Evolutionary conservation across 257 asterid genomes (phyloP).

Genomic region (Ehretia macrophylla): DNA sequence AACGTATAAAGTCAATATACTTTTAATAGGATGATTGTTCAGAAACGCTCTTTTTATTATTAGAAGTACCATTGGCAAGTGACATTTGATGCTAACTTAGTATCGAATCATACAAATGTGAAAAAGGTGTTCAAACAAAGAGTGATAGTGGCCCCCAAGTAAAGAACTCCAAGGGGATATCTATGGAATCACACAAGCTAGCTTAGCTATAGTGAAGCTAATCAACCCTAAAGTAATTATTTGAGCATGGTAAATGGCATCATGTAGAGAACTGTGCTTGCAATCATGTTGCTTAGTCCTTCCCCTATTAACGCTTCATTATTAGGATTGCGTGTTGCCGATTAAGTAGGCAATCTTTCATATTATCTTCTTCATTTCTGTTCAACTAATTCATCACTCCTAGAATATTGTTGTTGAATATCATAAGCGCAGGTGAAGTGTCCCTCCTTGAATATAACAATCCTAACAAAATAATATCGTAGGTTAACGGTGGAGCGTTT

Average conservation of each 20-base stretch:
- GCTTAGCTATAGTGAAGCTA: background rate
- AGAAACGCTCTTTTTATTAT: no score
- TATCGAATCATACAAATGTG: no score
- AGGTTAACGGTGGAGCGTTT: no score
- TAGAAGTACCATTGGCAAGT: no score
- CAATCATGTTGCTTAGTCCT: background rate
- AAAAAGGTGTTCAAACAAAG: no score
- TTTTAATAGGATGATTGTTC: no score
- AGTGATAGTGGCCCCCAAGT: no score
- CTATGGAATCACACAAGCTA: background rate
- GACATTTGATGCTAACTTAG: no score
- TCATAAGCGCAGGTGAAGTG: background rate
- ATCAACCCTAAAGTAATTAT: background rate
- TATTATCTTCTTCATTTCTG: background rate
- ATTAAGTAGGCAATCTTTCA: background rate
- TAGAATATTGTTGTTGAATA: background rate
- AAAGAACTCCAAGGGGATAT: background rate
- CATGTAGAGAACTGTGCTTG: background rate
- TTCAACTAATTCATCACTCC: background rate
- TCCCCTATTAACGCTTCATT: background rate
- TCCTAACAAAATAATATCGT: no score
- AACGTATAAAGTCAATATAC: no score
- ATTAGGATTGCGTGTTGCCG: background rate
- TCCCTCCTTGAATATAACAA: background rate
- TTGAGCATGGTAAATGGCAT: background rate